phyloP scores from a whole-genome alignment of 495 filamentous ascomycete genomes.

The Tuber indicum region DNA sequence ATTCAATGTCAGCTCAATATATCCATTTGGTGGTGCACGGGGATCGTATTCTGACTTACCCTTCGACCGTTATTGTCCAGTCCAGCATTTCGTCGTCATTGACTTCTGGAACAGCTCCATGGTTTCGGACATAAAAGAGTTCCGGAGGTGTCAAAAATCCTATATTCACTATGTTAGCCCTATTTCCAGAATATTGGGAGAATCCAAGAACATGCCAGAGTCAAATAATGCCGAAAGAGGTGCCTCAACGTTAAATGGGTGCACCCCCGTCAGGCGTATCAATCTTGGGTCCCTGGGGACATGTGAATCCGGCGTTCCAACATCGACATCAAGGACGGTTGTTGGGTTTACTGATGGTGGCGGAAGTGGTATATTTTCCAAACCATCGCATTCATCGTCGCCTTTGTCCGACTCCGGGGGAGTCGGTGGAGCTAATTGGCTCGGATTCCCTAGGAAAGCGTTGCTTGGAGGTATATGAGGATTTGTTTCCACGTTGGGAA shows the following conservation, averaged over 20 bases:
- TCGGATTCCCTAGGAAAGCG: background rate
- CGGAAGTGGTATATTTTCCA: slow-evolving; percentile 55
- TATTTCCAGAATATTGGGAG: background rate
- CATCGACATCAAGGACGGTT: slow-evolving; percentile 64
- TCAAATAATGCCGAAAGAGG: slow-evolving; percentile 74
- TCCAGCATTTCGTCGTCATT: slow-evolving; percentile 63
- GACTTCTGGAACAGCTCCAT: slow-evolving; percentile 78
- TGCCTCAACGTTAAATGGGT: slow-evolving; percentile 92
- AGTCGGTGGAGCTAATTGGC: slow-evolving; percentile 25
- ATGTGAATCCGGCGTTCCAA: slow-evolving; percentile 76
- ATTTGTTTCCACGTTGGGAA: background rate
- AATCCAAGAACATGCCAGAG: slow-evolving; percentile 50
- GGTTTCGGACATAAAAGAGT: slow-evolving; percentile 92
- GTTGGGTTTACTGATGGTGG: slow-evolving; percentile 59
- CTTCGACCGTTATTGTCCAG: slow-evolving; percentile 84
- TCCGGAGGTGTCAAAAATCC: slow-evolving; percentile 87
- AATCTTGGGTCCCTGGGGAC: slow-evolving; percentile 81
- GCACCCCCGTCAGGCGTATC: slow-evolving; percentile 81
- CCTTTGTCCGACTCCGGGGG: slow-evolving; percentile 32
- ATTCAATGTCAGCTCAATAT: slow-evolving; percentile 24
- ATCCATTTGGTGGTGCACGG: background rate
- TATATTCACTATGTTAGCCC: slow-evolving; percentile 30
- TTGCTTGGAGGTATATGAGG: background rate
- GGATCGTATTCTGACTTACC: slow-evolving; percentile 46
- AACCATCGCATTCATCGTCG: slow-evolving; percentile 42